A percentile compares a stretch with the other conserved stretches of the same genome.
These are phyloP conservation scores for Ganoderma sp. DNA, from an alignment of 1,284 basidiomycete species.

Conservation along the genomic window DNA sequence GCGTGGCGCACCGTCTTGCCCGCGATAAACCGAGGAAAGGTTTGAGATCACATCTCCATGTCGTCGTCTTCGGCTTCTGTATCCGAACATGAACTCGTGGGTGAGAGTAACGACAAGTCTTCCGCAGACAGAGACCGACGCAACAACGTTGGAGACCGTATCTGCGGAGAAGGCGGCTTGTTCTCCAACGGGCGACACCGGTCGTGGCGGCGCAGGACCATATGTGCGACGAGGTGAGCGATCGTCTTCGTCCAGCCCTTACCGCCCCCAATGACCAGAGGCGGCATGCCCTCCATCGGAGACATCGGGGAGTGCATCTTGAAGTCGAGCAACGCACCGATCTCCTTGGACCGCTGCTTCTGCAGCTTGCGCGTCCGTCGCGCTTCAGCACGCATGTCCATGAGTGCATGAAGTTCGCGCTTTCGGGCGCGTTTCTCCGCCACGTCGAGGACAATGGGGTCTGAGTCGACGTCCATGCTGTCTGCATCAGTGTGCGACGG, in stretches of 20 bases:
- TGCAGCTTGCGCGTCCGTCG: constrained; percentile 52
- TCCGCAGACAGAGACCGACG: constrained; percentile 30
- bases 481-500: constrained; percentile 17
- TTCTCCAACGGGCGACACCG: constrained; percentile 46
- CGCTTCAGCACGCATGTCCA: constrained; percentile 52
- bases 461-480: constrained; percentile 12
- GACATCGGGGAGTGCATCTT: constrained; percentile 45
- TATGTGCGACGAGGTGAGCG: constrained; percentile 60
- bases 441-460: constrained; percentile 25
- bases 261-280: constrained; percentile 23
- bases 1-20: constrained; percentile 30
- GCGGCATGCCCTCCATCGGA: constrained; percentile 27
- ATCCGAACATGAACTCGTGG: background rate
- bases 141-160: constrained; percentile 38
- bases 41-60: constrained; percentile 27
- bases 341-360: constrained; percentile 57
- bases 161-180: constrained; percentile 32
- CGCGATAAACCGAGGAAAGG: constrained; percentile 24
- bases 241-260: constrained; percentile 46
- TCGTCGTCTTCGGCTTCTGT: constrained; percentile 20
- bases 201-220: constrained; percentile 57
- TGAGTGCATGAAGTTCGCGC: constrained; percentile 45
- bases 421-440: constrained; percentile 35
- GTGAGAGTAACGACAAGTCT: constrained; percentile 23
- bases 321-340: constrained; percentile 55